These are phyloP conservation scores for Boletus tomentosulus DNA, from an alignment of 768 basidiomycete species.

Conservation along the genomic window DNA sequence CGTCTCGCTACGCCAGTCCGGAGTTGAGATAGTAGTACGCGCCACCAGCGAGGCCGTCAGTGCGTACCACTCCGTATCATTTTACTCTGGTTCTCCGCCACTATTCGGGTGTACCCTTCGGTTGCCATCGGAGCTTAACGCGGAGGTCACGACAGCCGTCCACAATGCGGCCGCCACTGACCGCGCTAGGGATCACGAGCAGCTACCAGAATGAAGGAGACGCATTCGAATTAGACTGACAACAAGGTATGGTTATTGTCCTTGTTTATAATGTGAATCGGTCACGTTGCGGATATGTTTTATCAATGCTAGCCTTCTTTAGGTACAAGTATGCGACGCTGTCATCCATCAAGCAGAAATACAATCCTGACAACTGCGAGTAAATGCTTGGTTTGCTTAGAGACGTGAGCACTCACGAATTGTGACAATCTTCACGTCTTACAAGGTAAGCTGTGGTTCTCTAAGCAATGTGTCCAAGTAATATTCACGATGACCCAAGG, in stretches of 20 bases:
- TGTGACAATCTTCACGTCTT: slow-evolving; percentile 15
- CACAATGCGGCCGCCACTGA: slow-evolving; percentile 10
- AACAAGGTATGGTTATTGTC: slow-evolving; percentile 6
- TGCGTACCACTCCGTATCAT: slow-evolving; percentile 3
- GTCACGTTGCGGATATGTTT: too few relatives aligned
- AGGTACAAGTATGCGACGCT: slow-evolving; percentile 16
- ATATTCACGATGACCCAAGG: not conserved
- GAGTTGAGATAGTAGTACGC: too few relatives aligned
- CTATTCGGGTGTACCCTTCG: slow-evolving; percentile 10
- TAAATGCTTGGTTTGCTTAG: not conserved
- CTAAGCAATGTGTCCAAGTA: not conserved
- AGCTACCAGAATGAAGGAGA: slow-evolving; percentile 25
- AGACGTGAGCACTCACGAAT: not conserved
- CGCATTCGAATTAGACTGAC: slow-evolving; percentile 18
- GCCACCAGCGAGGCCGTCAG: slow-evolving; percentile 2
- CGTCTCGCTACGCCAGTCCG: too few relatives aligned
- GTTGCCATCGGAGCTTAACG: slow-evolving; percentile 10
- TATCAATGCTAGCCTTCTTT: slow-evolving; percentile 13
- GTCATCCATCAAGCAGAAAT: slow-evolving; percentile 19
- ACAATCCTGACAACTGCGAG: slow-evolving; percentile 20
- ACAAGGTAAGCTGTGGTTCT: slow-evolving; percentile 9
- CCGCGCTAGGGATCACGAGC: slow-evolving; percentile 11
- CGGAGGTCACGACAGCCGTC: slow-evolving; percentile 5
- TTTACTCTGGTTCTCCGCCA: slow-evolving; percentile 10
- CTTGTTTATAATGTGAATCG: not conserved